Base-by-base conservation (phyloP, 805 yeast species). In the Lipomyces spencermartinsiae region DNA sequence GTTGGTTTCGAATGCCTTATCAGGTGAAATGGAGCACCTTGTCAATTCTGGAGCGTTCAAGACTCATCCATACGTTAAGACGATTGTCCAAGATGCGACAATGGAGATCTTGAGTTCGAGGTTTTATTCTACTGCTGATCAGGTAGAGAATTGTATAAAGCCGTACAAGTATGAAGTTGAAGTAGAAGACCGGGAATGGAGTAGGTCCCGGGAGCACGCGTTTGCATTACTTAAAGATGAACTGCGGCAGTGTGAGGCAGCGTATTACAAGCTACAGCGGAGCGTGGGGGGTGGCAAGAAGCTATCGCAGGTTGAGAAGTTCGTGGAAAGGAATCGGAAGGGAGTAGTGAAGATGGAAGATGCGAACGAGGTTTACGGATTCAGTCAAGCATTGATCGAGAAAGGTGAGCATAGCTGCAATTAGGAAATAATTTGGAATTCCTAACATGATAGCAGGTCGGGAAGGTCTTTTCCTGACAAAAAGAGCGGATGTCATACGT, bases 131-230 rank as follows among this genome's bases (percentile, higher is more conserved):
- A 94, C 99, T 0, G 97, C 99, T 0, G 99, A 96, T 78, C 99
- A 95, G 78, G 98, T 95, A 6, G 99, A 95, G 76, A 95, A 96
- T 78, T 93, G 98, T 80, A 94, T 95, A 75, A 95, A 95, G 78
- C 99, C 99, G 1, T 95, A 90, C 81, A 95, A 95, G 80, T 95
- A 94, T 78, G 99, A 95, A 76, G 93, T 95, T 68, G 99, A 95
- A 76, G 86, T 95, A 60, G 98, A 95, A 76, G 97, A 93, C 73
- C 84, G 97, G 53, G 99, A 95, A 78, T 95, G 99, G 99, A 80
- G 82, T 37, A 76, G 84, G 7, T 89, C 97, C 51, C 86, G 91
- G 68, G 96, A 91, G 39, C 96, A 91, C 76, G 85, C 98, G 0
- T 85, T 87, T 12, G 81, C 80, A 29, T 78, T 95, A 65, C 78